These are phyloP conservation scores for Colletotrichum siamense DNA, from an alignment of 2,329 filamentous ascomycete species.

Conservation along the genomic window DNA sequence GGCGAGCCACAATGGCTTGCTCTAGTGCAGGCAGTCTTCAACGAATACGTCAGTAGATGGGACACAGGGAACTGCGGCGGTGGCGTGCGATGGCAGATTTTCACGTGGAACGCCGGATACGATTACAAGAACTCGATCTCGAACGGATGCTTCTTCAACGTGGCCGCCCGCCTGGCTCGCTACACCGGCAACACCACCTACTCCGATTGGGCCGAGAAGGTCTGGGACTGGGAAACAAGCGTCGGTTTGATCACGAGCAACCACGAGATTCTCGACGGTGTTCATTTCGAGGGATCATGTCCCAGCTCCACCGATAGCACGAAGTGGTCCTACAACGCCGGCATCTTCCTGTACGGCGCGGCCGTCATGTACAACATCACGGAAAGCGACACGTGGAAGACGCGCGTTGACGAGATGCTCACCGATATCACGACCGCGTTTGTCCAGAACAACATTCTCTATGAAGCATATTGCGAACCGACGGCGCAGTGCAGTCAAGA, in stretches of 20 bases:
- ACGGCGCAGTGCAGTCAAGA: constrained; percentile 69
- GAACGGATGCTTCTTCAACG: constrained; percentile 74
- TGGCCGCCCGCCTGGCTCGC: constrained; percentile 73
- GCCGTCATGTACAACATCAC: constrained; percentile 70
- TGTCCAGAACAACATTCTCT: constrained; percentile 64
- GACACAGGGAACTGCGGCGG: constrained; percentile 70
- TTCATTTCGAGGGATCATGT: constrained; percentile 55
- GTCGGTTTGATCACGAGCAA: constrained; percentile 61
- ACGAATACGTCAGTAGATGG: constrained; percentile 78
- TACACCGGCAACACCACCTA: constrained; percentile 85
- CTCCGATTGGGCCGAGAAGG: constrained; percentile 73
- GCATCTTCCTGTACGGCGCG: constrained; percentile 66
- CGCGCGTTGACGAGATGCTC: constrained; percentile 63
- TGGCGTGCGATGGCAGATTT: constrained; percentile 87
- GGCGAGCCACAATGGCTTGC: constrained; percentile 76
- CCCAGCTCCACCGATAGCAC: constrained; percentile 61
- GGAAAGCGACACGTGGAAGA: constrained; percentile 56
- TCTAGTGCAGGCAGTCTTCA: constrained; percentile 80
- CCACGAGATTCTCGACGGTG: constrained; percentile 59
- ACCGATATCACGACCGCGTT: constrained; percentile 48
- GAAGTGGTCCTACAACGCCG: constrained; percentile 75
- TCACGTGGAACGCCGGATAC: constrained; percentile 75
- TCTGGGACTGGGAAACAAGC: constrained; percentile 69
- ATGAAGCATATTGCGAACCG: constrained; percentile 70
- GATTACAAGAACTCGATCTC: constrained; percentile 73